Base-by-base conservation (phyloP, 2,329 filamentous ascomycete species). In the Trichoderma simmonsii region DNA sequence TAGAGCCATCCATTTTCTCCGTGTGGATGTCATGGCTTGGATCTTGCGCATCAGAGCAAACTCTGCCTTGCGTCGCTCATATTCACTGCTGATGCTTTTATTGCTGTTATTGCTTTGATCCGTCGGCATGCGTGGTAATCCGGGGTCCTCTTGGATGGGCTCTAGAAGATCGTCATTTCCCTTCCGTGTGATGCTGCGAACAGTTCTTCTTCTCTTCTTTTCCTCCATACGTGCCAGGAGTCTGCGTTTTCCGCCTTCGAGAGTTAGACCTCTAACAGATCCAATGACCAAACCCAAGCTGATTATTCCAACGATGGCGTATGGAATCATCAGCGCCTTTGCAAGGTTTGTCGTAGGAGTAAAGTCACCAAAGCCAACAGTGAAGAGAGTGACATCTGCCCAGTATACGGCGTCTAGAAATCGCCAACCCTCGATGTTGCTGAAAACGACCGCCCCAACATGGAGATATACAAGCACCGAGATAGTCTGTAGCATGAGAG, bases 401-500 rank as follows among this genome's bases (percentile, higher is more conserved):
- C 93, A 95, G 79, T 94, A 95, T 2, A 95, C 84, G 3, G 90
- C 89, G 76, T 98, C 93, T 1, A 93, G 88, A 77, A 92, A 97
- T 24, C 85, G 83, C 90, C 94, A 96, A 4, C 82, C 86, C 73
- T 97, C 91, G 3, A 96, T 86, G 2, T 84, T 84, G 6, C 89
- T 89, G 78, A 96, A 97, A 0, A 97, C 83, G 0, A 91, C 87
- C 0, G 91, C 93, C 1, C 95, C 95, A 2, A 94, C 81, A 0
- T 93, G 89, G 0, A 98, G 84, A 85, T 96, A 97, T 62, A 93
- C 82, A 66, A 97, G 90, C 78, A 97, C 93, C 70, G 92, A 84
- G 81, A 97, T 97, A 1, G 94, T 97, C 81, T 98, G 95, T 32
- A 97, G 82, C 85, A 98, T 97, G 26, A 98, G 84, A 0, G 93